A percentile compares a stretch with the other conserved stretches of the same genome.
Conservation (phyloP, 139 green algal genomes). For the Chlamydomonas sp. region DNA sequence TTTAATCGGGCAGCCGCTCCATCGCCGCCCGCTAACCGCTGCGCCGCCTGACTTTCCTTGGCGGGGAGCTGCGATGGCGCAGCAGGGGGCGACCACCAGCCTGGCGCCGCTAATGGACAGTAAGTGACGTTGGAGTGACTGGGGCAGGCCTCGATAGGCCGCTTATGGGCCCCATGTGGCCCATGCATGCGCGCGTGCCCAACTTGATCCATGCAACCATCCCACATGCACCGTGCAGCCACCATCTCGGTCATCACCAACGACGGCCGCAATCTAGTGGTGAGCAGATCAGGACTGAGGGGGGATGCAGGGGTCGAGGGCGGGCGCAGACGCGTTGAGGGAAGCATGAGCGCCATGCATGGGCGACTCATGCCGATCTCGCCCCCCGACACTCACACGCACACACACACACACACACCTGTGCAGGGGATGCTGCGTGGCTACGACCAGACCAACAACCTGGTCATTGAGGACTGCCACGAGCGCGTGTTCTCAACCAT, state of each 20-base stretch:
- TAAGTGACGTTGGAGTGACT: slow-evolving; percentile 29
- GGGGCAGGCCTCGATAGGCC: neutral
- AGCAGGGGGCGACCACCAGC: neutral
- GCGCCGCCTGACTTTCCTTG: too few relatives aligned
- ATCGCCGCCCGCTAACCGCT: too few relatives aligned
- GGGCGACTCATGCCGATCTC: too few relatives aligned
- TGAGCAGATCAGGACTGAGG: slow-evolving; percentile 21
- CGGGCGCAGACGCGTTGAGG: too few relatives aligned
- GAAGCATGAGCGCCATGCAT: too few relatives aligned
- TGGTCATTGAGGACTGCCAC: slow-evolving; percentile 87
- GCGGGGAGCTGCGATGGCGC: too few relatives aligned
- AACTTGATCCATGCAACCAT: neutral
- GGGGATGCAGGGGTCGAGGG: neutral
- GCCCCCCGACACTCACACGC: too few relatives aligned
- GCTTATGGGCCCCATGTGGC: neutral
- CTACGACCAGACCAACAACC: slow-evolving; percentile 91
- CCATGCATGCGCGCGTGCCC: neutral
- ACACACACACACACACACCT: too few relatives aligned
- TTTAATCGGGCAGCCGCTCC: too few relatives aligned
- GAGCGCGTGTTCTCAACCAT: slow-evolving; percentile 87
- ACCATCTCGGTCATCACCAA: slow-evolving; percentile 76
- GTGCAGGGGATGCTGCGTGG: slow-evolving; percentile 71
- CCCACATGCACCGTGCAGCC: slow-evolving; percentile 10
- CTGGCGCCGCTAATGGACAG: slow-evolving; percentile 36
- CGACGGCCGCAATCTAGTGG: slow-evolving; percentile 78